phyloP scores from a whole-genome alignment of 179 eudicot genomes.

The Silene coronaria region DNA sequence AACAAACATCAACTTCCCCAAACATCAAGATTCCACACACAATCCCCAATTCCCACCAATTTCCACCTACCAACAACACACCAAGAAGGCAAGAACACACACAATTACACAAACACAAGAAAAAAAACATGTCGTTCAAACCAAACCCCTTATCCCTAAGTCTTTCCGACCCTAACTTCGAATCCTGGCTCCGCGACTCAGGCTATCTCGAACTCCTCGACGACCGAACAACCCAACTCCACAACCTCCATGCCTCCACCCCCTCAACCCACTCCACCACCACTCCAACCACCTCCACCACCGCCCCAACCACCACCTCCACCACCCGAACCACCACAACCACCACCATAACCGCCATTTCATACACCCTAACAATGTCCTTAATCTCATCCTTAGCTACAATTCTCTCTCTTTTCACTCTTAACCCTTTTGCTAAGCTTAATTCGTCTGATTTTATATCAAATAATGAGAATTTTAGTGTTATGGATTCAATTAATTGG shows the following conservation, averaged over 20 bases:
- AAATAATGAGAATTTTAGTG: neutral
- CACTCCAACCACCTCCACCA: conserved; percentile 11
- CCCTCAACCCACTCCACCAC: conserved; percentile 22
- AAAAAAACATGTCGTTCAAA: conserved; percentile 42
- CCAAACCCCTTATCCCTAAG: conserved; percentile 74
- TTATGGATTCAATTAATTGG: conserved; percentile 46
- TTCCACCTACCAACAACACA: neutral
- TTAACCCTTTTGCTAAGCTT: conserved; percentile 78
- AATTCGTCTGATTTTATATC: conserved; percentile 50
- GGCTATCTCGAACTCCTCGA: conserved; percentile 87
- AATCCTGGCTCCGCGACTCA: conserved; percentile 89
- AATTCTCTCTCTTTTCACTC: conserved; percentile 56
- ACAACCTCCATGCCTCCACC: conserved; percentile 50
- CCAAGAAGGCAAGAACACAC: neutral
- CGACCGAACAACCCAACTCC: conserved; percentile 79
- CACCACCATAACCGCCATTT: conserved; percentile 26
- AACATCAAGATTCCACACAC: neutral
- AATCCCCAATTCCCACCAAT: neutral
- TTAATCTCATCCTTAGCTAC: conserved; percentile 43
- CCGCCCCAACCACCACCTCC: conserved; percentile 14
- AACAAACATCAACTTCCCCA: neutral
- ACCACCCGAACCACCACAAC: conserved; percentile 26
- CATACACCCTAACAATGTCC: conserved; percentile 28
- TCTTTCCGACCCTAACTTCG: conserved; percentile 80
- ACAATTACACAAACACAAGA: neutral